A percentile compares a stretch with the other conserved stretches of the same genome.
Conservation (phyloP, 2,329 filamentous ascomycete species). For the Penicillium brevicompactum region DNA sequence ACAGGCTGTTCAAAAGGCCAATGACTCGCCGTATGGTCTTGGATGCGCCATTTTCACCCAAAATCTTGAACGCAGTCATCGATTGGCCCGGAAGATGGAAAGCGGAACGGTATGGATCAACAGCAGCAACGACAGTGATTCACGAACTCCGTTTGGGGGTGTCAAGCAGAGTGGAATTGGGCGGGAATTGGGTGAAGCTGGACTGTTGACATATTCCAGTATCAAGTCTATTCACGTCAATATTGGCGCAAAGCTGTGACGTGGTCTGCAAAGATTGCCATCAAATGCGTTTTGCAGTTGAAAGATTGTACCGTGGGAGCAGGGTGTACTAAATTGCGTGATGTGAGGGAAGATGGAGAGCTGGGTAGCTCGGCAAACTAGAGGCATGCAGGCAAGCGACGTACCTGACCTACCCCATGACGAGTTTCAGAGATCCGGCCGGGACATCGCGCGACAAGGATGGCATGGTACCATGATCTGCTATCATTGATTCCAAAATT, state of each 20-base stretch:
- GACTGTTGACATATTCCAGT: slow-evolving; percentile 68
- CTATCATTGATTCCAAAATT: no score
- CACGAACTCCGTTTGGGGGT: slow-evolving; percentile 64
- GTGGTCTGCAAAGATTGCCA: no score
- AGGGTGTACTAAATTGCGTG: no score
- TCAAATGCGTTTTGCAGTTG: no score
- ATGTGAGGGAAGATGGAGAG: no score
- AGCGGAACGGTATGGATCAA: slow-evolving; percentile 27
- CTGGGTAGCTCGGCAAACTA: no score
- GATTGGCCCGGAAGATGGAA: slow-evolving; percentile 17
- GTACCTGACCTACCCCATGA: no score
- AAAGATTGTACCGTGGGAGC: no score
- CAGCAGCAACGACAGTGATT: slow-evolving; percentile 9
- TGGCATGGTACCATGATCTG: no score
- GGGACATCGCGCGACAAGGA: no score
- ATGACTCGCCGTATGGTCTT: slow-evolving; percentile 19
- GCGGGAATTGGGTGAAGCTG: slow-evolving; percentile 71
- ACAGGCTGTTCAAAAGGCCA: slow-evolving; percentile 21
- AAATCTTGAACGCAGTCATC: slow-evolving; percentile 15
- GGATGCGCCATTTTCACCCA: slow-evolving; percentile 18
- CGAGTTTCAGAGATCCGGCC: no score
- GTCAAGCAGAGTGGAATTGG: slow-evolving; percentile 80
- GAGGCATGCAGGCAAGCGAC: no score
- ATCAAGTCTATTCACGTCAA: slow-evolving; percentile 61
- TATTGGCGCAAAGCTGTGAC: not conserved